Percentiles rank a stretch among this genome's conserved stretches.
Evolutionary conservation across 1,284 basidiomycete genomes (phyloP).

Genomic region (Anthracocystis walkeri): DNA sequence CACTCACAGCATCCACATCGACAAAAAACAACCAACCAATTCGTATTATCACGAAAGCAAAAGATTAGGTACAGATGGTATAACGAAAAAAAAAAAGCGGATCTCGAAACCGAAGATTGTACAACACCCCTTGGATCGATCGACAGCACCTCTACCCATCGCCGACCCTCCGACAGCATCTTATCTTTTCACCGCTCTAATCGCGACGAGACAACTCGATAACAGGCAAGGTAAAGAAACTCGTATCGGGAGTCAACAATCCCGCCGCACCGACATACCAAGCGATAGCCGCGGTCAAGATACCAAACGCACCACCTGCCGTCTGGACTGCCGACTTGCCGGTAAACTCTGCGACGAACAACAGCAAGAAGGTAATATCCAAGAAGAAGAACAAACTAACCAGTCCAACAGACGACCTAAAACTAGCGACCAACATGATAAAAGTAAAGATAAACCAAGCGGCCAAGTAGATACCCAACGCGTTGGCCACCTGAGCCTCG

Average conservation of each 20-base stretch:
- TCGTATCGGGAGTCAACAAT: constrained; percentile 72
- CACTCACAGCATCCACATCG: too few species aligned
- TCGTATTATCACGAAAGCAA: too few species aligned
- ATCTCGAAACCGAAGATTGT: background rate
- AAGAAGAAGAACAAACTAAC: constrained; percentile 80
- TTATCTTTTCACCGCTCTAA: constrained; percentile 4
- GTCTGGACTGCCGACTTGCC: constrained; percentile 49
- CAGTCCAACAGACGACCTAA: constrained; percentile 60
- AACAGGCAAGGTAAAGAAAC: constrained; percentile 72
- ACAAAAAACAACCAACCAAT: too few species aligned
- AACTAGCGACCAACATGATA: constrained; percentile 54
- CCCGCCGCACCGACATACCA: constrained; percentile 73
- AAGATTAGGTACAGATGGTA: too few species aligned
- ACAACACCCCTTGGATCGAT: background rate
- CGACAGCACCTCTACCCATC: too few species aligned
- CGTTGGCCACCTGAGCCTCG: constrained; percentile 41
- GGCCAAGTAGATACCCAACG: constrained; percentile 56
- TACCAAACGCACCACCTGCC: constrained; percentile 57
- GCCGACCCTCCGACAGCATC: too few species aligned
- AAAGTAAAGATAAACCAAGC: constrained; percentile 68
- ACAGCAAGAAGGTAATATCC: constrained; percentile 73
- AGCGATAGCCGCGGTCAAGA: constrained; percentile 61
- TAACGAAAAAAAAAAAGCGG: too few species aligned
- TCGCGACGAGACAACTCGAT: constrained; percentile 62
- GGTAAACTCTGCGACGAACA: constrained; percentile 63